A percentile compares a stretch with the other conserved stretches of the same genome.
phyloP scores from a whole-genome alignment of 2,329 filamentous ascomycete species.

The Exophiala spinifera region DNA sequence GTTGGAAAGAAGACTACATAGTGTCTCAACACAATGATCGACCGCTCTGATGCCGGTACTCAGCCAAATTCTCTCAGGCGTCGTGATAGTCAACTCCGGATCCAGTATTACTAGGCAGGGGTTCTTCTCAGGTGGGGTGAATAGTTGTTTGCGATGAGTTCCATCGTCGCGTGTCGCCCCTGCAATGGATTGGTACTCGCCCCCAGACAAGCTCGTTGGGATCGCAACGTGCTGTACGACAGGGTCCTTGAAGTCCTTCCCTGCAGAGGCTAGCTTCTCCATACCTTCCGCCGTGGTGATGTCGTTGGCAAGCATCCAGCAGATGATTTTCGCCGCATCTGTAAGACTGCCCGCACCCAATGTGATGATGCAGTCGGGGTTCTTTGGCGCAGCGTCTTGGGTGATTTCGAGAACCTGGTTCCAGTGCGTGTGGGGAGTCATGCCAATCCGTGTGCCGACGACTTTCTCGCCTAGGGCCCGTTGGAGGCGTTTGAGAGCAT shows the following conservation, averaged over 20 bases:
- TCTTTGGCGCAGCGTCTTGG: constrained; percentile 12
- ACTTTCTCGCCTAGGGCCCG: constrained; percentile 42
- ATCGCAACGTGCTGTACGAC: constrained; percentile 33
- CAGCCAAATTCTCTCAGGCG: constrained; percentile 55
- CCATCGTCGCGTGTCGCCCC: constrained; percentile 32
- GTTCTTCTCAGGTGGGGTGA: constrained; percentile 39
- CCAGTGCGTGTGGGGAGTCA: constrained; percentile 55
- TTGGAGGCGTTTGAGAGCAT: constrained; percentile 44
- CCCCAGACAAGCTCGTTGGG: constrained; percentile 43
- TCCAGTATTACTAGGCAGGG: constrained; percentile 57
- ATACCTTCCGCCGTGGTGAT: constrained; percentile 40
- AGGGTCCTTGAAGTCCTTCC: constrained; percentile 15
- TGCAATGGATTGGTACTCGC: constrained; percentile 42
- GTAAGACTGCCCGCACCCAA: constrained; percentile 56
- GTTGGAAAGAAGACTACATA: constrained; percentile 44
- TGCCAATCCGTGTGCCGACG: constrained; percentile 49
- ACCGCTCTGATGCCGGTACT: constrained; percentile 56
- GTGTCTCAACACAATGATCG: constrained; percentile 58
- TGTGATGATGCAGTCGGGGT: constrained; percentile 51
- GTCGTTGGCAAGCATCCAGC: constrained; percentile 51
- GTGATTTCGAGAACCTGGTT: constrained; percentile 51
- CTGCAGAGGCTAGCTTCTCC: constrained; percentile 34
- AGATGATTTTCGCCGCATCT: constrained; percentile 54
- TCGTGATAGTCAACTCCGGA: constrained; percentile 50
- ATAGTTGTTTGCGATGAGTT: constrained; percentile 36